These are phyloP conservation scores for Zoysia matrella DNA, from an alignment of 202 grass and related monocot genomes.

Conservation along the genomic window DNA sequence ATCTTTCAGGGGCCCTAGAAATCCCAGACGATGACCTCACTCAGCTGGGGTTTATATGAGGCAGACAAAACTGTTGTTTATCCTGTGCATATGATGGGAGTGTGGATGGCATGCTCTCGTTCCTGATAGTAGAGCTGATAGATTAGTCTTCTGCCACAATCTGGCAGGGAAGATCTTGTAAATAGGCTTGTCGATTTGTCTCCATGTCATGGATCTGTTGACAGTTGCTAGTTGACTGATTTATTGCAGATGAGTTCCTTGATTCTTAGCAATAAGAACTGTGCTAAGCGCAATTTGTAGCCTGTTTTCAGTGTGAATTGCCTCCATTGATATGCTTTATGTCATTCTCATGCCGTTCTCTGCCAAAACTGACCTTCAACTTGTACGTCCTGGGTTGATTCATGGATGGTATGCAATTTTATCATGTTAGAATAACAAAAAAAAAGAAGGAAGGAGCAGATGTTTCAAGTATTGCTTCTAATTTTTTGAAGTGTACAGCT, in stretches of 20 bases:
- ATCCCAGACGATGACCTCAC: slow-evolving; percentile 88
- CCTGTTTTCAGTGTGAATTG: not conserved
- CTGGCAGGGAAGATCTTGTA: slow-evolving; percentile 28
- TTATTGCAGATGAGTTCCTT: slow-evolving; percentile 42
- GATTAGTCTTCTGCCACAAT: slow-evolving; percentile 45
- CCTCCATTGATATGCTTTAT: not conserved
- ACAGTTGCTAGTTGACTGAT: not conserved
- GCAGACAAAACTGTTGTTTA: slow-evolving; percentile 6
- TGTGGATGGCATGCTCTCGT: slow-evolving; percentile 27
- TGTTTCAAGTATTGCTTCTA: too few species aligned
- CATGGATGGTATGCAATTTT: too few species aligned
- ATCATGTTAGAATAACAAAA: too few species aligned
- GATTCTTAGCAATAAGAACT: slow-evolving; percentile 42
- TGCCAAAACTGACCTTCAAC: too few species aligned
- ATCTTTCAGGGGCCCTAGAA: slow-evolving; percentile 74
- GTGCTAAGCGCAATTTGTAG: slow-evolving; percentile 21
- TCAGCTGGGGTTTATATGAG: slow-evolving; percentile 74
- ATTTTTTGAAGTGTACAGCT: too few species aligned
- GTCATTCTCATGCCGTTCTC: too few species aligned
- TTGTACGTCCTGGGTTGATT: too few species aligned
- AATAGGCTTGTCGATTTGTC: slow-evolving; percentile 35
- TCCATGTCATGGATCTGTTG: slow-evolving; percentile 4
- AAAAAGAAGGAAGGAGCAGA: too few species aligned
- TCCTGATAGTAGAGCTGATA: slow-evolving; percentile 29
- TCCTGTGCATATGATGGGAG: slow-evolving; percentile 39